Conservation (phyloP, 148 eudicot species). For the Polygonum maritimum region DNA sequence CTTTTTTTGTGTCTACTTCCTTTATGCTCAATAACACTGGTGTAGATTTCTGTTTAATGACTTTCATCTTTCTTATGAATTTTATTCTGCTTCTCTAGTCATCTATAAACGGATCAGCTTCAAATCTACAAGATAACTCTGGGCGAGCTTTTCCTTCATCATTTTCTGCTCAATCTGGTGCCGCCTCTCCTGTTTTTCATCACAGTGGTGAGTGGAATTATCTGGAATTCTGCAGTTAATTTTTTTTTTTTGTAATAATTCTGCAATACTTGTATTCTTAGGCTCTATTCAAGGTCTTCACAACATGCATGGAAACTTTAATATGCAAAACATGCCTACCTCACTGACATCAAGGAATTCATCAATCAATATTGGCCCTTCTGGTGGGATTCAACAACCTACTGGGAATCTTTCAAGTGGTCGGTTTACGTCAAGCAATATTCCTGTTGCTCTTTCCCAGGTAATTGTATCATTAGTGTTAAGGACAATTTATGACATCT, state of each 20-base stretch:
- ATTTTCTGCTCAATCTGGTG: conserved; percentile 53
- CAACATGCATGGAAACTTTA: conserved; percentile 76
- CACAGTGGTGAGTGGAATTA: conserved; percentile 46
- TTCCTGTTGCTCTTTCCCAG: conserved; percentile 78
- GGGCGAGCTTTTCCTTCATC: conserved; percentile 44
- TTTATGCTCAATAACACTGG: not conserved
- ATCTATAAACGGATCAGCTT: conserved; percentile 18
- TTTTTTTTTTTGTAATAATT: not conserved
- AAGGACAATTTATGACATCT: conserved; percentile 1
- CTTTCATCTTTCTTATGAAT: not conserved
- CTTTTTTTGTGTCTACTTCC: not conserved
- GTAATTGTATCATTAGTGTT: conserved; percentile 18
- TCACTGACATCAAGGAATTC: conserved; percentile 77
- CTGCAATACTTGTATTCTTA: conserved; percentile 17
- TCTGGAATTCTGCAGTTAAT: conserved; percentile 9
- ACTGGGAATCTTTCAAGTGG: conserved; percentile 68
- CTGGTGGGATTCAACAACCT: conserved; percentile 87
- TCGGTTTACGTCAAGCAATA: conserved; percentile 68
- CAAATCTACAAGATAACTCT: conserved; percentile 49
- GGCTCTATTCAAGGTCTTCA: conserved; percentile 59
- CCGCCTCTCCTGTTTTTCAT: conserved; percentile 53
- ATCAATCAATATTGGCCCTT: conserved; percentile 61
- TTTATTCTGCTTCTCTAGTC: conserved; percentile 4
- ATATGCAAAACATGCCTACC: conserved; percentile 66
- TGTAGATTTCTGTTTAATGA: not conserved